phyloP scores from a whole-genome alignment of 352 stramenopile genomes.

The Aphanomyces cochlioides region DNA sequence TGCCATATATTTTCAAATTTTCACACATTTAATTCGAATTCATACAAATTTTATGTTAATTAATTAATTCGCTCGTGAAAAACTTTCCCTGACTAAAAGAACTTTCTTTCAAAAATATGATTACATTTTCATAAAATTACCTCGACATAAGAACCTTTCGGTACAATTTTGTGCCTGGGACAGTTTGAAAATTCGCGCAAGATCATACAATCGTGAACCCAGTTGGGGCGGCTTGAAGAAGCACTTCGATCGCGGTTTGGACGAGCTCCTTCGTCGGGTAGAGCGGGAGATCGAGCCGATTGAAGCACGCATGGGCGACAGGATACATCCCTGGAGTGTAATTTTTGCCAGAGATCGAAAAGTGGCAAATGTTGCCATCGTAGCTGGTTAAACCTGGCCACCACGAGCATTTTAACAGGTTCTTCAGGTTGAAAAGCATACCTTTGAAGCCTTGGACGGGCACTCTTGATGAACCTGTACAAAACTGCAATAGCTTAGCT shows the following conservation, averaged over 20 bases:
- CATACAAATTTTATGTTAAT: constrained; percentile 10
- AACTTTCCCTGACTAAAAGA: not conserved
- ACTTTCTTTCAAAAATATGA: not conserved
- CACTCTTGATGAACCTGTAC: constrained; percentile 74
- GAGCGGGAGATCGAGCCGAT: constrained; percentile 74
- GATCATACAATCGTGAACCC: constrained; percentile 66
- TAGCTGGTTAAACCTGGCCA: constrained; percentile 54
- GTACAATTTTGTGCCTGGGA: no score
- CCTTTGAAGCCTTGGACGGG: constrained; percentile 78
- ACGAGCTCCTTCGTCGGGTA: constrained; percentile 86
- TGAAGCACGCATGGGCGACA: constrained; percentile 80
- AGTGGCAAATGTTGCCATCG: constrained; percentile 73
- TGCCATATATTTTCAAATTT: constrained; percentile 18
- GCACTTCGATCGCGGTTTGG: constrained; percentile 90
- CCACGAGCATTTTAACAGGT: not conserved
- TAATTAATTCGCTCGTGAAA: not conserved
- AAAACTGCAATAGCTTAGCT: constrained; percentile 80
- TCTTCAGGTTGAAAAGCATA: not conserved
- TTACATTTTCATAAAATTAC: not conserved
- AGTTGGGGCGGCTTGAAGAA: constrained; percentile 95
- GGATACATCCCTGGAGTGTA: constrained; percentile 63
- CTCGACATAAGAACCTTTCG: no score
- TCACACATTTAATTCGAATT: not conserved
- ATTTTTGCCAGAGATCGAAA: constrained; percentile 51
- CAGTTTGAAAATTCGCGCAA: not conserved